These are phyloP conservation scores for Alloascoidea hylecoeti DNA, from an alignment of 805 yeast genomes.

Conservation along the genomic window DNA sequence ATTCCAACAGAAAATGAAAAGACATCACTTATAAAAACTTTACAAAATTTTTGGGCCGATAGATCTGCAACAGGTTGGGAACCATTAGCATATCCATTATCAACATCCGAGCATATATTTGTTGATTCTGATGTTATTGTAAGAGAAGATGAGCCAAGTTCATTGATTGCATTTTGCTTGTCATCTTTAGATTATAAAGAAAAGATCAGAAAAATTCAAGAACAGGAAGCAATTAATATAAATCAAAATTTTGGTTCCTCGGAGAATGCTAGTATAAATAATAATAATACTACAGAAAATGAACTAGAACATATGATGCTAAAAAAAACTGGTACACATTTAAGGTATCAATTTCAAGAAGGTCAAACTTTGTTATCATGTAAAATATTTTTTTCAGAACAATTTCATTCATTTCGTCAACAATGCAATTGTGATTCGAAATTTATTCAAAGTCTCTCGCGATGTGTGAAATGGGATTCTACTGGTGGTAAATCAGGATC, in stretches of 20 bases:
- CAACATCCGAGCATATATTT: conserved; percentile 75
- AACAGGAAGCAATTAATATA: conserved; percentile 6
- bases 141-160: conserved; percentile 93
- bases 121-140: conserved; percentile 89
- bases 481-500: conserved; percentile 97
- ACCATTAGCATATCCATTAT: conserved; percentile 72
- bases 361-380: conserved; percentile 76
- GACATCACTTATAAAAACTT: conserved; percentile 64
- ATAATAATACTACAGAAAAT: conserved; percentile 8
- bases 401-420: conserved; percentile 84
- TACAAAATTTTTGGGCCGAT: conserved; percentile 95
- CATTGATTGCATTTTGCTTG: conserved; percentile 84
- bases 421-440: conserved; percentile 66
- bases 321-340: conserved; percentile 75
- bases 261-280: conserved; percentile 15
- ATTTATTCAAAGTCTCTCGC: conserved; percentile 77
- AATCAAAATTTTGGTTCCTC: too few relatives aligned
- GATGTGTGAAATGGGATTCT: conserved; percentile 94
- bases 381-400: conserved; percentile 90
- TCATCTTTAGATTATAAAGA: conserved; percentile 72
- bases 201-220: conserved; percentile 31
- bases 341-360: conserved; percentile 85
- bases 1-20: conserved; percentile 62
- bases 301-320: conserved; percentile 56
- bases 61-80: conserved; percentile 93